Conservation (phyloP, 2,329 filamentous ascomycete species). For the Dactylellina haptotyla region DNA sequence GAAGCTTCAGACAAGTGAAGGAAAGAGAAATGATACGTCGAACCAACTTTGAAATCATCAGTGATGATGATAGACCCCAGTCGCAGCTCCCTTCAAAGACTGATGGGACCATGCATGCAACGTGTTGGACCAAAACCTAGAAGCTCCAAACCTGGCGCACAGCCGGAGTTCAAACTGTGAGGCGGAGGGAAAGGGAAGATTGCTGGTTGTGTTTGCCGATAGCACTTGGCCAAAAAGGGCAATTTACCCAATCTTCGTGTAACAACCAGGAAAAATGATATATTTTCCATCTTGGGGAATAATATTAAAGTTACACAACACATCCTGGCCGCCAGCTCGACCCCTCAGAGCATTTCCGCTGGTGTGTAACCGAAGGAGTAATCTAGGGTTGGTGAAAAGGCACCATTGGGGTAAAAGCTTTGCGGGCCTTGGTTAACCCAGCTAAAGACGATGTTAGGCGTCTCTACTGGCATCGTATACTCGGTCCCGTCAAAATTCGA, state of each 20-base stretch:
- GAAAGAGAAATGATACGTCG: slow-evolving; percentile 1
- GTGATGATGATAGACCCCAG: neutral
- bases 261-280: neutral
- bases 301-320: neutral
- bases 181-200: neutral
- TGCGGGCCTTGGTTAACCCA: too few relatives aligned
- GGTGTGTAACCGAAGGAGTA: neutral
- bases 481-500: too few relatives aligned
- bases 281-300: neutral
- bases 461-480: too few relatives aligned
- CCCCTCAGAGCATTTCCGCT: neutral
- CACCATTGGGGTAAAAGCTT: too few relatives aligned
- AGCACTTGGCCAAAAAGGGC: neutral
- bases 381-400: too few relatives aligned
- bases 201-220: neutral
- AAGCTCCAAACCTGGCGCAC: neutral
- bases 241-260: neutral
- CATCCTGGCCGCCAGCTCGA: neutral
- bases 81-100: neutral
- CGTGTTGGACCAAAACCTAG: neutral
- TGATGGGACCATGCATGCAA: slow-evolving; percentile 1
- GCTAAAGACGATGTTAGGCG: too few relatives aligned
- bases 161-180: neutral
- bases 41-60: neutral
- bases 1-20: neutral